These are phyloP conservation scores for Cucurbita moschata DNA, from an alignment of 306 rosid species.

Conservation along the genomic window DNA sequence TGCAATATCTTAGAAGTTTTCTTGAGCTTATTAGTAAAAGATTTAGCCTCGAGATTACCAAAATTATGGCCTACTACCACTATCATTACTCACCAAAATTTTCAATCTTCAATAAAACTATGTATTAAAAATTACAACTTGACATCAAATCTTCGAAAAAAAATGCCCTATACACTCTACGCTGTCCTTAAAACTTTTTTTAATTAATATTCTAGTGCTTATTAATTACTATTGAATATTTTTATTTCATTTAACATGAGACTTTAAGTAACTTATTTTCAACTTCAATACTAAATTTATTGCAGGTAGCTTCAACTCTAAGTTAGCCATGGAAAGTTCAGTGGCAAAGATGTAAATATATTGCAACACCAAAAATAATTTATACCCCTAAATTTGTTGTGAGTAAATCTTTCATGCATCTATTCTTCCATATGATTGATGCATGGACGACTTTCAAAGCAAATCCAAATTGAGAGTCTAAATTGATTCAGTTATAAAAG, in stretches of 20 bases:
- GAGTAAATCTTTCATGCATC: no score
- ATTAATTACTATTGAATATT: background rate
- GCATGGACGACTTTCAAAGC: no score
- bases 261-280: background rate
- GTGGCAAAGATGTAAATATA: background rate
- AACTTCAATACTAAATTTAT: background rate
- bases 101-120: conserved; percentile 16
- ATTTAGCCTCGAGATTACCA: background rate
- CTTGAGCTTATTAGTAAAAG: background rate
- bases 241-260: background rate
- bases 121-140: conserved; percentile 30
- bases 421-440: no score
- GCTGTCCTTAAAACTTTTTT: no score
- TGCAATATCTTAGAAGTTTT: background rate
- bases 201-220: background rate
- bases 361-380: background rate
- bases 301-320: background rate
- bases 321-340: background rate
- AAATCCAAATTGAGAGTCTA: no score
- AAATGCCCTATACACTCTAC: no score
- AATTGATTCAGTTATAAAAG: no score
- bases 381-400: no score
- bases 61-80: background rate
- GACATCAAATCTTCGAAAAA: conserved; percentile 19
- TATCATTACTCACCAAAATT: background rate